These are phyloP conservation scores for Amphichorda felina DNA, from an alignment of 2,329 filamentous ascomycete genomes.

Conservation along the genomic window DNA sequence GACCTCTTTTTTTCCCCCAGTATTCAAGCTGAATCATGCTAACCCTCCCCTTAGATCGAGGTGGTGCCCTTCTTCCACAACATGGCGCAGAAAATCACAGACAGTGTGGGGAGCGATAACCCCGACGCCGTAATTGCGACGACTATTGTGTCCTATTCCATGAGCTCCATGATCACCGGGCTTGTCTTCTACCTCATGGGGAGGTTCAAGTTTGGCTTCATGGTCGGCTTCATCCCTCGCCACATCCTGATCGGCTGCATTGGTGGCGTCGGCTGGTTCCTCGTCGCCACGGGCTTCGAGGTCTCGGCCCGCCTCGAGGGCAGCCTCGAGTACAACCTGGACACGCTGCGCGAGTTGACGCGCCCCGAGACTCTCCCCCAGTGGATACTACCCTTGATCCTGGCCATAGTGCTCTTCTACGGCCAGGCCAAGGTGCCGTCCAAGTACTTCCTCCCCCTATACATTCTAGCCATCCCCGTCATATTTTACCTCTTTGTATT, in stretches of 20 bases:
- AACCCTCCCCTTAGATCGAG: conserved; percentile 54
- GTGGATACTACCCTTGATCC: conserved; percentile 68
- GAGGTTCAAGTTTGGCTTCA: conserved; percentile 72
- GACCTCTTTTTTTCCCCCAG: conserved; percentile 10
- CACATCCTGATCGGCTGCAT: conserved; percentile 97
- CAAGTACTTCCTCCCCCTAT: conserved; percentile 76
- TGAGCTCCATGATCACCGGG: conserved; percentile 86
- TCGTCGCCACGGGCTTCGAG: conserved; percentile 83
- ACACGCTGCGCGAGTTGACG: conserved; percentile 65
- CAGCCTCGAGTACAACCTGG: conserved; percentile 68
- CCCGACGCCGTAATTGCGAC: conserved; percentile 84
- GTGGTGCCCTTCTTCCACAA: conserved; percentile 98
- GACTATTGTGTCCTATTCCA: conserved; percentile 80
- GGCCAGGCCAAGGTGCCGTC: conserved; percentile 66
- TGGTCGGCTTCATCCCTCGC: conserved; percentile 93
- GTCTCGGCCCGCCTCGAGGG: conserved; percentile 84
- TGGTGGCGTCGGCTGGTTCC: conserved; percentile 91
- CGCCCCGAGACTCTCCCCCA: conserved; percentile 63
- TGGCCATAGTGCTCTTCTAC: conserved; percentile 67
- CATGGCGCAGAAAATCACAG: conserved; percentile 85
- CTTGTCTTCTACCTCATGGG: conserved; percentile 88
- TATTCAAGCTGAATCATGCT: neutral
- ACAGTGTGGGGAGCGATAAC: conserved; percentile 65
- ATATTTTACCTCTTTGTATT: conserved; percentile 71
- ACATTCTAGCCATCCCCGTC: conserved; percentile 68